A percentile compares a stretch with the other conserved stretches of the same genome.
Evolutionary conservation across 305 asterid species (phyloP).

Genomic region (Ilex paraguariensis): DNA sequence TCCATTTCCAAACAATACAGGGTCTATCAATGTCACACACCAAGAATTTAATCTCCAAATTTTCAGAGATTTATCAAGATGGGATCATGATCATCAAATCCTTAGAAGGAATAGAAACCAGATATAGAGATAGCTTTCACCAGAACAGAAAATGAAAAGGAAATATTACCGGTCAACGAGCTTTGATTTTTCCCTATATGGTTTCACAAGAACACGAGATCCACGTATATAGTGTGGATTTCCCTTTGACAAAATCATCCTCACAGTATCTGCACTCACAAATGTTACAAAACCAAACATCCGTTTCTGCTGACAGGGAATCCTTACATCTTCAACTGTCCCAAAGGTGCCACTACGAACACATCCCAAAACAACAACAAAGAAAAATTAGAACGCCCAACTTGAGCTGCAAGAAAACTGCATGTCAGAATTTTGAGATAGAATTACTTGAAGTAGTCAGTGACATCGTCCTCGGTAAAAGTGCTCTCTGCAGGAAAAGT

Average conservation of each 20-base stretch:
- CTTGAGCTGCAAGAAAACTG: not conserved
- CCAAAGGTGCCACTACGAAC: conserved; percentile 54
- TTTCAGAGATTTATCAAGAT: no score
- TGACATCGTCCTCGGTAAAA: conserved; percentile 76
- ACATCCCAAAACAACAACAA: conserved; percentile 1
- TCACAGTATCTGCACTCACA: conserved; percentile 63
- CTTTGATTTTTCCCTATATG: conserved; percentile 77
- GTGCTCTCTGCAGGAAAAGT: conserved; percentile 94
- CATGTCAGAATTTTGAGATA: not conserved
- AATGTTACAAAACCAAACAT: conserved; percentile 90
- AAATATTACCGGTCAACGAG: conserved; percentile 51
- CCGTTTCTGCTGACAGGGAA: conserved; percentile 79
- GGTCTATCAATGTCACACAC: no score
- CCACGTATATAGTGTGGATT: conserved; percentile 85
- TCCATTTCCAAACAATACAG: no score
- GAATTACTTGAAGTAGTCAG: conserved; percentile 55
- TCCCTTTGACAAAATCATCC: conserved; percentile 52
- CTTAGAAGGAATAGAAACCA: not conserved
- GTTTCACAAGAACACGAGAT: conserved; percentile 90
- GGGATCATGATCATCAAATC: no score
- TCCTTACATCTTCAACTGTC: conserved; percentile 79
- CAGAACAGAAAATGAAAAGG: not conserved
- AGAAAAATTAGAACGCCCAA: not conserved
- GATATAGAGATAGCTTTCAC: not conserved
- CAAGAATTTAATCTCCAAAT: no score